phyloP scores from a whole-genome alignment of 2,329 filamentous ascomycete genomes.

The Aspergillus quadricinctus region DNA sequence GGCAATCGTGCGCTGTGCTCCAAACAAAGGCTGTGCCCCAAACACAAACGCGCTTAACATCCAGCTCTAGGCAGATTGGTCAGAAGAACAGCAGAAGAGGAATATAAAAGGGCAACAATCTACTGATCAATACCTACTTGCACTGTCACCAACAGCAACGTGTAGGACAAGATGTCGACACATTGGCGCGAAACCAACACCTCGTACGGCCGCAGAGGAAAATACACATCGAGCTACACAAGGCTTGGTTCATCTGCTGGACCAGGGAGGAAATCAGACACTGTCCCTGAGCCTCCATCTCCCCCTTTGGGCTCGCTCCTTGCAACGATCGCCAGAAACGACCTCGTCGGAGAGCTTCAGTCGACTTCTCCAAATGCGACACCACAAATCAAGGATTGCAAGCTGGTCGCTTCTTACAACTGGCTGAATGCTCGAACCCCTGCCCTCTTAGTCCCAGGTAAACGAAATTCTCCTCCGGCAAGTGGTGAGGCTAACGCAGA shows the following conservation, averaged over 20 bases:
- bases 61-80: background rate
- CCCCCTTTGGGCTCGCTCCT: constrained; percentile 2
- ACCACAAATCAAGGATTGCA: background rate
- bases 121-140: too few species aligned
- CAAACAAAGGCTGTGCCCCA: background rate
- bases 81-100: background rate
- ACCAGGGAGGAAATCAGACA: constrained; percentile 12
- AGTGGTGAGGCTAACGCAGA: constrained; percentile 26
- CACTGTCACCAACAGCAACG: too few species aligned
- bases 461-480: constrained; percentile 5
- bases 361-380: constrained; percentile 4
- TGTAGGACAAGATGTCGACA: background rate
- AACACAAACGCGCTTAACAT: background rate
- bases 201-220: background rate
- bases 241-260: constrained; percentile 52
- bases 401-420: background rate
- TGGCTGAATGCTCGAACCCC: background rate
- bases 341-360: background rate
- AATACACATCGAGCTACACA: background rate
- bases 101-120: too few species aligned
- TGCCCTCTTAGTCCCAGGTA: constrained; percentile 4
- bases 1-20: background rate
- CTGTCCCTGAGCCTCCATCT: background rate
- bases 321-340: constrained; percentile 1
- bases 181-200: background rate